Evolutionary conservation across 2,329 filamentous ascomycete genomes (phyloP), one percentile per base, ranked within the genome.

Genomic region (Emergomyces africanus): DNA sequence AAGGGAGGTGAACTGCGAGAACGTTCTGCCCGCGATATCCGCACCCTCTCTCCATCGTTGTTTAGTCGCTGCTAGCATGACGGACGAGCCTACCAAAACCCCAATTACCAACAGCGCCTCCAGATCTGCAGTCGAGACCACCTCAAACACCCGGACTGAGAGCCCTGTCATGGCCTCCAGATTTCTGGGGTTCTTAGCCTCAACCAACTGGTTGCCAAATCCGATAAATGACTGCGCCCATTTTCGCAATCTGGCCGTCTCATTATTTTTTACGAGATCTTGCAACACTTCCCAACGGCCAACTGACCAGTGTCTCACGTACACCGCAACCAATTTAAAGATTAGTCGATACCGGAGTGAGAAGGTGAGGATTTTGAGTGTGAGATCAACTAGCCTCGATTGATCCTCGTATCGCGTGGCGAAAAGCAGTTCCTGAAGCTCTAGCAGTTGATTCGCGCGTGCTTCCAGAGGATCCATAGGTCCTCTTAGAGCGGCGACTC

Each of bases 261-360:
- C 64, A 49, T 64, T 62, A 33, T 64, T 54, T 61, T 62, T 50
- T 35, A 62, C 64, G 54, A 66, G 64, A 39, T 66, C 64, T 57
- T 65, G 65, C 59, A 66, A 61, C 44, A 66, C 65, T 30, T 66
- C 65, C 64, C 61, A 64, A 57, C 65, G 65, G 60, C 61, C 44
- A 37, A 66, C 54, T 12, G 62, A 50, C 59, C 61, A 33, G 61
- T 53, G 62, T 39, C 64, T 66, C 15, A 66, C 59, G 59, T 66
- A 66, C 10, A 64, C 57, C 10, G 60, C 33, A 44, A 66, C 42
- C 55, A 64, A 54, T 60, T 62, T 10, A 39, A 66, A 59, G 58
- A 65, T 37, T 46, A 61, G n/a, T 33, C 59, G 60, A 55, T 64
- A 59, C 41, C 50, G 57, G 50, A 63, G 30, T 55, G 62, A 64